Evolutionary conservation across 2,329 filamentous ascomycete species (phyloP), one percentile per base, ranked within the genome.

Genomic region (Talaromyces sp.): DNA sequence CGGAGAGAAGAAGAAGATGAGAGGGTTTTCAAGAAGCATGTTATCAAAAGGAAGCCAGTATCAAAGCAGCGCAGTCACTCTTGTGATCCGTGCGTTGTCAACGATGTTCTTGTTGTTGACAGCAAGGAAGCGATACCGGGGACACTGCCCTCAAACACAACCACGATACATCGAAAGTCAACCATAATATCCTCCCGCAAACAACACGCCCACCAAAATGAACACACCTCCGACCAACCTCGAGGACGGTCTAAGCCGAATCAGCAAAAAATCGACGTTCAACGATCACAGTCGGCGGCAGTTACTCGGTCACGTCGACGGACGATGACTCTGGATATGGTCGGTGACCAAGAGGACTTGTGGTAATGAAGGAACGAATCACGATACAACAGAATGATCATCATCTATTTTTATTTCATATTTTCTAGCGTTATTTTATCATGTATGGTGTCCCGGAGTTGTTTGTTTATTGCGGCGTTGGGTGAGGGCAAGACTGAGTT

Each of bases 261-360:
- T 27, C 29, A 65, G 54, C 51, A 58, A n/a, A 32, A 50, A 10
- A 5, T 52, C 21, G 35, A 59, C 59, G 35, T 71, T 66, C 19
- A 63, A 46, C 41, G 61, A 43, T 60, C 61, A 8, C 41, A 58
- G 14, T 63, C 61, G 14, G 52, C 50, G 8, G 46, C 26, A 10
- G 41, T 50, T 9, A 49, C 26, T 38, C 58, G 52, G 64, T 65
- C 26, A 54, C 66, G 38, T 68, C 62, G 54, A 62, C 67, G 59
- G n/a, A 61, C 11, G 62, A 63, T 74, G 67, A 74, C 73, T 43
- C 63, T 70, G 58, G 65, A 68, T 0, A 75, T 76, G 74, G 74
- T 76, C 6, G 71, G 72, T 24, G 69, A 74, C 58, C 63, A 69
- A 11, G 73, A 75, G 10, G 72, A 75, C 41, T 65, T 76, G 24